Base-by-base conservation (phyloP, 257 asterid genomes). In the Scutellaria baicalensis region DNA sequence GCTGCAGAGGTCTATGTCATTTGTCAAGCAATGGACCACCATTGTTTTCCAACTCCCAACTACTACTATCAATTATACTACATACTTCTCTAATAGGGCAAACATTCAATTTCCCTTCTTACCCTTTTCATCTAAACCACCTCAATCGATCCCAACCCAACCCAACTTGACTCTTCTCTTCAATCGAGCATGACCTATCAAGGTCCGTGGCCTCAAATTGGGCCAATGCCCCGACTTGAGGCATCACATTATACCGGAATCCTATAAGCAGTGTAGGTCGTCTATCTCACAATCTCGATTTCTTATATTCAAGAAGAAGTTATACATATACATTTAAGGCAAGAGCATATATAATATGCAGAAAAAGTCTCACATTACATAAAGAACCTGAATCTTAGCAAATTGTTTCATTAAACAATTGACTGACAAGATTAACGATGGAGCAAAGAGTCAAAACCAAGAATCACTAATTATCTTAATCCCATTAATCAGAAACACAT, bases 21-120 rank as follows among this genome's bases (percentile, higher is more conserved):
- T 63, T 66, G 50, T 63, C 58, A 33, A 57, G 36, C 16, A 12
- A 68, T 58, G 78, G 78, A 23, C 78, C 78, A 74, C 73, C 73
- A 33, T 63, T 59, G 62, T 58, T 16, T 47, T 49, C 70, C 59
- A 66, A 38, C 55, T 35, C 59, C 71, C 71, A 72, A 72, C 67
- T 13, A 64, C 72, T 55, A 45, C 17, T 51, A 27, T 27, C 33
- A 27, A 27, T 27, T 27, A 8, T 40, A 40, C 8, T 40, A 40
- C 45, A 40, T 40, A 40, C 45, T 40, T 27, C 33, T 27, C 33
- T 27, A 27, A 27, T 27, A 27, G 33, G 33, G 33, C 33, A 27
- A 27, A 27, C 33, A 27, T 27, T 27, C 33, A 27, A 27, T 27
- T 27, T 27, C 33, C 33, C 33, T 27, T 27, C 33, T 27, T 27